Evolutionary conservation across 108 stramenopile species (phyloP), one percentile per base, ranked within the genome.

Genomic region (Nitzschia sp.): DNA sequence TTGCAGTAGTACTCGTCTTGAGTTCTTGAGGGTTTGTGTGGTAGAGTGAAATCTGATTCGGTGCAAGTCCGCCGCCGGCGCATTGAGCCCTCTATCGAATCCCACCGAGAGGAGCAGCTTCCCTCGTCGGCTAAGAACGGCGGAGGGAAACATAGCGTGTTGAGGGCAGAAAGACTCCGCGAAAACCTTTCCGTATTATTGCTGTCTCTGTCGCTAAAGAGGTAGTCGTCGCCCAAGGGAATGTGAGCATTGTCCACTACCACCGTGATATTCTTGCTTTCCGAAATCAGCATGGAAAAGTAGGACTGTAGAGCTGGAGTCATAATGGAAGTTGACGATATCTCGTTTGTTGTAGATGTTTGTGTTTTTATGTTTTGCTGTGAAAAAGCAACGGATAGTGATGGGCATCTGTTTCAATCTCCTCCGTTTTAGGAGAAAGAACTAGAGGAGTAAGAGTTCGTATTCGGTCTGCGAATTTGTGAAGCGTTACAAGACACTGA

Each of bases 161-260:
- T 27, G 19, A 36, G 36, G 17, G 66, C 35, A 1, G 45, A 52
- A 28, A 65, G 46, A 52, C 48, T 32, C 8, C 48, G 13, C 15
- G 63, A 65, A 15, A 52, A 32, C 5, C 47, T 16, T 41, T 2
- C 6, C 2, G 22, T 23, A 1, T 13, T 2, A 17, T 34, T 31
- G 17, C 32, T 25, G 16, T 17, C 32, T 19, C 15, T 15, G 1
- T n/a, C 56, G 30, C 30, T 19, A 4, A 41, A n/a, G 19, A 28
- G 3, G 15, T 31, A 41, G 30, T 48, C 67, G 21, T 27, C 38
- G 22, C 36, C 25, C 50, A 66, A 23, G 2, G 64, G 67, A 45
- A 57, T 59, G 15, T 32, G 58, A 22, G 68, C 68, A 50, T 69
- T 69, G 58, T 69, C 68, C 8, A 59, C 45, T 5, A 56, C 46